These are phyloP conservation scores for Gentiana macrophylla DNA, from an alignment of 257 asterid species.

Conservation along the genomic window DNA sequence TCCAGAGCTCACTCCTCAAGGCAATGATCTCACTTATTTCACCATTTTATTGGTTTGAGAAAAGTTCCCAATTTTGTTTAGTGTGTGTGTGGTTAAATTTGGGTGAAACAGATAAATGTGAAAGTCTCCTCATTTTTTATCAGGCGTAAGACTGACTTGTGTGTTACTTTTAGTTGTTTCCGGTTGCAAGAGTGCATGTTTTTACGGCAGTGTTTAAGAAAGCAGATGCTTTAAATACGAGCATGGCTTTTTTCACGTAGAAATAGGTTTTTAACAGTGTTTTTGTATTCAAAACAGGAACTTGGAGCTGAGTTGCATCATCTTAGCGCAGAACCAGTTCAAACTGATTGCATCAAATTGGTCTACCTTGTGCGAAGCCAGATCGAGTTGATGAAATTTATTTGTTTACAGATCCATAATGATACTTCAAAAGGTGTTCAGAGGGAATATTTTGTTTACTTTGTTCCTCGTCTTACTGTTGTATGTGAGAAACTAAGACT, in stretches of 20 bases:
- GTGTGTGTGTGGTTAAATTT: too few species aligned
- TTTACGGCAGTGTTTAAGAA: too few species aligned
- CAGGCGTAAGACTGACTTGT: too few species aligned
- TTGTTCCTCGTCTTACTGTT: slow-evolving; percentile 89
- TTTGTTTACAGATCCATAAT: slow-evolving; percentile 63
- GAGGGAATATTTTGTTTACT: slow-evolving; percentile 79
- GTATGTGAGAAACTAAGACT: slow-evolving; percentile 77
- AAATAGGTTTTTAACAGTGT: neutral
- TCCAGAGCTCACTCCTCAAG: slow-evolving; percentile 84
- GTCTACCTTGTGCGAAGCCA: slow-evolving; percentile 82
- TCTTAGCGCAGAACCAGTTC: slow-evolving; percentile 74
- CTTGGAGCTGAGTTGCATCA: slow-evolving; percentile 85
- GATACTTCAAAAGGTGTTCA: slow-evolving; percentile 82
- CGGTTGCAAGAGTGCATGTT: too few species aligned
- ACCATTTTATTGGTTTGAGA: neutral
- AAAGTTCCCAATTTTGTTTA: too few species aligned
- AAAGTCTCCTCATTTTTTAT: too few species aligned
- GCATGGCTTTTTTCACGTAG: neutral
- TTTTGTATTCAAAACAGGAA: slow-evolving; percentile 38
- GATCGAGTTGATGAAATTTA: slow-evolving; percentile 64
- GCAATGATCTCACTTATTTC: slow-evolving; percentile 15
- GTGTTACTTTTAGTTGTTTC: too few species aligned
- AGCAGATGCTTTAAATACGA: neutral
- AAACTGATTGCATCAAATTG: slow-evolving; percentile 73
- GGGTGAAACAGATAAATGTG: too few species aligned